These are phyloP conservation scores for Botrytis medusae DNA, from an alignment of 2,329 filamentous ascomycete species.

Conservation along the genomic window DNA sequence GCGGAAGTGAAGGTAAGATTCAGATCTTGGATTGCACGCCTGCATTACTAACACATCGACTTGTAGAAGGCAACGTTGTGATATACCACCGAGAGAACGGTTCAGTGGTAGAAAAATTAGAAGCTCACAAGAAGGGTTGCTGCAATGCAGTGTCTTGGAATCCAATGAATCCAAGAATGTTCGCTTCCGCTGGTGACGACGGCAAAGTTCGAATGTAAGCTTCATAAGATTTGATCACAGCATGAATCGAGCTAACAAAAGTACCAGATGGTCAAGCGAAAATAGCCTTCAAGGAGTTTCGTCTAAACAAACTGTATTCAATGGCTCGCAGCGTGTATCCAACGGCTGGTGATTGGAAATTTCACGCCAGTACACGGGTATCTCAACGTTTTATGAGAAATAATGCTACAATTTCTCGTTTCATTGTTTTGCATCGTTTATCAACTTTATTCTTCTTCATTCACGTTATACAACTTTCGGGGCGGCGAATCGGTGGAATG, in stretches of 20 bases:
- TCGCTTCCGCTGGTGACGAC: constrained; percentile 91
- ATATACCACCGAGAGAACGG: constrained; percentile 91
- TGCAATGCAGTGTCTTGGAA: constrained; percentile 93
- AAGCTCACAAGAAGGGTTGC: constrained; percentile 70
- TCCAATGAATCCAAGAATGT: constrained; percentile 75
- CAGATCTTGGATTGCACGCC: neutral
- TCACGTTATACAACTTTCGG: constrained; percentile 18
- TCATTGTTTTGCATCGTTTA: constrained; percentile 20
- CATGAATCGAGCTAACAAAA: constrained; percentile 1
- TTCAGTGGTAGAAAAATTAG: constrained; percentile 70
- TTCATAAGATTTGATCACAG: constrained; percentile 2
- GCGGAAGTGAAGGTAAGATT: constrained; percentile 79
- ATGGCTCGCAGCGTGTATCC: constrained; percentile 26
- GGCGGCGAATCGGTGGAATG: constrained; percentile 23
- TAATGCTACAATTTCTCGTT: constrained; percentile 3
- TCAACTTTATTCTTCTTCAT: neutral
- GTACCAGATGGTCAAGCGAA: constrained; percentile 34
- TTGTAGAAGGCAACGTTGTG: constrained; percentile 64
- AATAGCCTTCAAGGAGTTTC: constrained; percentile 11
- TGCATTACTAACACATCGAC: constrained; percentile 23
- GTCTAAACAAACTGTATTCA: constrained; percentile 21
- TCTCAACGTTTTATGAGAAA: constrained; percentile 12
- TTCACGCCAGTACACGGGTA: neutral
- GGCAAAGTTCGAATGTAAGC: constrained; percentile 80
- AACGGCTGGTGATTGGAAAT: constrained; percentile 29